Evolutionary conservation across 768 basidiomycete genomes (phyloP), one percentile per base, ranked within the genome.

Genomic region (Termitomyces bulborhizus): DNA sequence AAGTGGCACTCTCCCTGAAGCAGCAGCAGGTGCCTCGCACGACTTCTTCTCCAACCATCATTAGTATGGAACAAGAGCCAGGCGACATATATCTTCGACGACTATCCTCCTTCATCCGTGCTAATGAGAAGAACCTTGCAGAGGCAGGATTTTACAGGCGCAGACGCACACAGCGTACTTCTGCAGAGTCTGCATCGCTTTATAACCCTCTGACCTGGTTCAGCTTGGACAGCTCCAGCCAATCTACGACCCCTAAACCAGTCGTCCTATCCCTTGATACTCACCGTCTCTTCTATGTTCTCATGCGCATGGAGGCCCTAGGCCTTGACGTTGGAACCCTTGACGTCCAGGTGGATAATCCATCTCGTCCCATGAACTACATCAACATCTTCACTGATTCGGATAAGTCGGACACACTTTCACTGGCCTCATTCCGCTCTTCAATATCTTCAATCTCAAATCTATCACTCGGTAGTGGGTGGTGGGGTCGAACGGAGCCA

Each of bases 201-300:
- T 76, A 85, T 69, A 84, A 85, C 57, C 87, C 85, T 24, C 69
- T 85, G 42, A 73, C 71, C 51, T 88, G 86, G 87, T 79, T 87
- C 58, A 72, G 71, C 50, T 62, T 66, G 46, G 63, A 73, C 50
- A 57, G 69, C 21, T 55, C 67, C 24, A 59, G 68, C 7, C 62
- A 67, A 21, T 55, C 71, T 11, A 56, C 74, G 4, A 69, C 72
- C n/a, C 60, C 70, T 11, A 83, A 81, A 67, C 84, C 90, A 8
- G 71, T 89, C 43, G 69, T 84, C 24, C 82, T 94, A 56, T 66
- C 80, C 4, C 76, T 90, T 60, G 89, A 93, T 69, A 82, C 80
- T 27, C 89, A 92, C 64, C 91, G 86, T 59, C 82, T 96, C 6
- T 92, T 90, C 78, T 96, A 95, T 71, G 71, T 91, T 57, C 79